Evolutionary conservation across 805 yeast genomes (phyloP), one percentile per base, ranked within the genome.

Genomic region (Phaffomyces thermotolerans): DNA sequence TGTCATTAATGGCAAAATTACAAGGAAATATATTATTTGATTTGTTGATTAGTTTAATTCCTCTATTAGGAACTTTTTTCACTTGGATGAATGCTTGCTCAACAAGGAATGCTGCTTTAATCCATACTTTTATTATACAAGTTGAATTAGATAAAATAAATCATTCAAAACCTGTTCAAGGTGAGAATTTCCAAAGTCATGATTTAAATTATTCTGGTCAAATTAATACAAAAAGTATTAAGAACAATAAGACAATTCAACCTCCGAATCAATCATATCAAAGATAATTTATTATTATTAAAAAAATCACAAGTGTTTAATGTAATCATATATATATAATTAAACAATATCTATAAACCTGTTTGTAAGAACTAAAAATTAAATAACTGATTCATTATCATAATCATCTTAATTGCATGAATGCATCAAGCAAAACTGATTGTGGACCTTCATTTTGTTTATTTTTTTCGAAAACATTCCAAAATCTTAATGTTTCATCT

Each of bases 401-500:
- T 32, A 2, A 22, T 43, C 17, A 84, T 53, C 95, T 65, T 48
- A 85, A 68, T 57, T 81, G 88, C 72, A 76, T 79, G 51, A 84
- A 84, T 1, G 93, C 85, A 65, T 81, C 87, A 39, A 83, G 65
- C 37, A 85, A 63, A 12, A 79, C 83, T 17, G 85, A 76, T 20
- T 82, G 73, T 22, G 80, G 79, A 12, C 75, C 75, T 34, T 67
- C 69, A 44, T 77, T 81, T 40, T 67, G 66, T 53, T 76, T 80
- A 46, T 73, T 78, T 60, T 83, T 86, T 47, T 87, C 95, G 66
- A 90, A 93, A 1, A 90, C 84, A 53, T 88, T 89, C 99, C 99
- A 93, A 60, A 93, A 87, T 50, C 99, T 65, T 44, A 93, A 67
- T 0, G 99, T 93, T 63, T 93, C 99, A 65, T 93, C 99, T 5